Base-by-base conservation (phyloP, 768 basidiomycete species). In the Megacollybia marginata region DNA sequence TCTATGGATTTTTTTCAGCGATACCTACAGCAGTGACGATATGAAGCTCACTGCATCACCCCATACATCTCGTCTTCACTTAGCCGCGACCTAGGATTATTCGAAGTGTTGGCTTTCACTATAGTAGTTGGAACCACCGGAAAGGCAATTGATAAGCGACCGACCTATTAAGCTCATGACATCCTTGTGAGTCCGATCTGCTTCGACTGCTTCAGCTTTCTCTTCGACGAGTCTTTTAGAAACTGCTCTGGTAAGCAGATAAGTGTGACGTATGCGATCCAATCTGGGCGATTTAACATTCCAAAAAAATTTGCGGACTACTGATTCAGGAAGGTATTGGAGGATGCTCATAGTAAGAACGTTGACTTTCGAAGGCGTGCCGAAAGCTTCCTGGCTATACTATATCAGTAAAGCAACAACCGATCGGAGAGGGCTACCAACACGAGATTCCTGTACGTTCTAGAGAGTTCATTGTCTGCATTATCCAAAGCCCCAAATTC, bases 71-170 rank as follows among this genome's bases (percentile, higher is more conserved):
- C 78, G 60, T 72, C 75, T 53, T 72, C 72, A 38, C 54, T 78
- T 36, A 83, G 62, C 50, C 66, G 66, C 8, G 64, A 63, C 42
- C 62, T 65, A 23, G 65, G 62, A 45, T 76, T 63, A 55, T 78
- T 73, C 2, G 76, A 70, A 10, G 70, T 68, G 59, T 82, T 82
- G 10, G 79, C 79, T 57, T 74, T 72, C 42, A 80, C 79, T 28
- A 28, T 6, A 3, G 80, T 43, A 7, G 47, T 23, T 18, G 18
- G 20, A 9, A 31, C 36, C 19, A 31, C 34, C 18, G 10, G 23
- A 28, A 28, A 28, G 23, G 23, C 23, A 28, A 28, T 28, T 3
- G 2, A 28, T 28, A 6, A 28, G 6, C 23, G 4, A 28, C 23
- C 6, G 6, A 28, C 23, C 23, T 28, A 28, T 28, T 28, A 33